phyloP scores from a whole-genome alignment of 1,284 basidiomycete genomes.

The Vanrija pseudolonga region DNA sequence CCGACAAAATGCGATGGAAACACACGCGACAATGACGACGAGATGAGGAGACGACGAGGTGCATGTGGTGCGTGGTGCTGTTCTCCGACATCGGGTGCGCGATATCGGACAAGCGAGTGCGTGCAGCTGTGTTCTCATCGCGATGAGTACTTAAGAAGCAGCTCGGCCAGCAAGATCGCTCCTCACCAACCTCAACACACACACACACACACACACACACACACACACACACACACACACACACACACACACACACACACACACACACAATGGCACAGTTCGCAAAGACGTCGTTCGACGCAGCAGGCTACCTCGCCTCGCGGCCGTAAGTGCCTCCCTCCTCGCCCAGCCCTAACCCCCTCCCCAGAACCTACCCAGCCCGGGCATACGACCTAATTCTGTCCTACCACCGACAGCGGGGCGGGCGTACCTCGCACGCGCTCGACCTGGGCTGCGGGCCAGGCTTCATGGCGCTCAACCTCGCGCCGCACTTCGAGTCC shows the following conservation, averaged over 20 bases:
- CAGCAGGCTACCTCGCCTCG: slow-evolving; percentile 31
- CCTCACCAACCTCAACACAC: background rate
- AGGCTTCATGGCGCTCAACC: slow-evolving; percentile 57
- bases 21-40: no score
- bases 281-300: slow-evolving; percentile 34
- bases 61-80: no score
- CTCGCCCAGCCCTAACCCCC: background rate
- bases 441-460: slow-evolving; percentile 81
- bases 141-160: no score
- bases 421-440: slow-evolving; percentile 25
- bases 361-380: slow-evolving; percentile 25
- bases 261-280: slow-evolving; percentile 23
- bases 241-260: background rate
- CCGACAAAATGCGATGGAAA: no score
- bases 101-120: no score
- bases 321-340: slow-evolving; percentile 26
- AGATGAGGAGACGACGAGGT: no score
- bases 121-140: no score
- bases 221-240: background rate
- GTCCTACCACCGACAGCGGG: slow-evolving; percentile 22
- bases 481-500: slow-evolving; percentile 58
- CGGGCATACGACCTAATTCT: slow-evolving; percentile 28
- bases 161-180: no score
- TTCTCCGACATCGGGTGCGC: no score
- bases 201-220: background rate